Conservation (phyloP, 257 asterid species). For the Thymus mandschuricus region DNA sequence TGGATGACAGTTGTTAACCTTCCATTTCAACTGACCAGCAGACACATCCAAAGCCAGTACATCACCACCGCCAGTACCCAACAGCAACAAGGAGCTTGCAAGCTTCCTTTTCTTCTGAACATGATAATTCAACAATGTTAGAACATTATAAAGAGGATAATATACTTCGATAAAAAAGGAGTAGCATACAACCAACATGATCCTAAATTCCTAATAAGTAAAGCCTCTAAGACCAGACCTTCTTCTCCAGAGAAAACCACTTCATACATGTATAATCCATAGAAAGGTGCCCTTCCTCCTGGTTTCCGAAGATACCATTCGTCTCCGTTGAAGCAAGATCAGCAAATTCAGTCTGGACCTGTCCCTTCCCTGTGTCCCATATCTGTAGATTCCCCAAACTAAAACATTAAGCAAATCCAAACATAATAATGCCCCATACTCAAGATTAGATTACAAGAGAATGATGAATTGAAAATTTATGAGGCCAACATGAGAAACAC, state of each 20-base stretch:
- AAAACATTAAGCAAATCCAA: conserved; percentile 13
- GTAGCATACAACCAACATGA: neutral
- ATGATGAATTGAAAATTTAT: neutral
- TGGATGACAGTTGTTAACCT: conserved; percentile 80
- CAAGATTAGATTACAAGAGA: neutral
- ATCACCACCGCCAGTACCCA: conserved; percentile 97
- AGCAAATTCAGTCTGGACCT: conserved; percentile 83
- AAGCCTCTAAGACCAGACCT: conserved; percentile 44
- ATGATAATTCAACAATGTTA: conserved; percentile 9
- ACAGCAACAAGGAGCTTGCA: conserved; percentile 66
- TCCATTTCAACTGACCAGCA: conserved; percentile 93
- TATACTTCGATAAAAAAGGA: neutral
- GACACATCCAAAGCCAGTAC: conserved; percentile 83
- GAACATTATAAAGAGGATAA: conserved; percentile 16
- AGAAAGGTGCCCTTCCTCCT: conserved; percentile 79
- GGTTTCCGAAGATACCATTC: conserved; percentile 45
- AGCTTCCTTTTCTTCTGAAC: conserved; percentile 87
- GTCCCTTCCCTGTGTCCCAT: conserved; percentile 95
- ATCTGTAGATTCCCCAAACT: conserved; percentile 53
- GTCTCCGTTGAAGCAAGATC: conserved; percentile 64
- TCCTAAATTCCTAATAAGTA: neutral
- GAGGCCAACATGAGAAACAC: neutral
- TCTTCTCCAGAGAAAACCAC: conserved; percentile 78
- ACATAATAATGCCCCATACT: neutral
- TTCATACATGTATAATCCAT: conserved; percentile 94